A percentile compares a stretch with the other conserved stretches of the same genome.
These are phyloP conservation scores for Colletotrichum aenigma DNA, from an alignment of 2,329 filamentous ascomycete species.

Conservation along the genomic window DNA sequence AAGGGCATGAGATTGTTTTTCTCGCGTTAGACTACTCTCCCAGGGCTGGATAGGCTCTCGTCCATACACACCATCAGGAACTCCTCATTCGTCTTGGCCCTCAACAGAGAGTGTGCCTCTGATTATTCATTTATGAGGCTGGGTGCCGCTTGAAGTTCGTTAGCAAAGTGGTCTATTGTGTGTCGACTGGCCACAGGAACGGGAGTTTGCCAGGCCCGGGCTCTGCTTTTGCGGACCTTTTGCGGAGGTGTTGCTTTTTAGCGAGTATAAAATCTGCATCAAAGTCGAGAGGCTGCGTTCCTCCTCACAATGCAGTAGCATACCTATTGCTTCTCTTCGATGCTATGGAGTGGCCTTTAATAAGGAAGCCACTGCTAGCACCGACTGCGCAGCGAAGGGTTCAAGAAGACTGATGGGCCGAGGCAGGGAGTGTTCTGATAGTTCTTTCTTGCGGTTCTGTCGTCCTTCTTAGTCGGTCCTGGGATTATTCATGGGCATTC, in stretches of 20 bases:
- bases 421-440: no score
- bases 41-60: background rate
- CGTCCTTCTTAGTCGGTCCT: no score
- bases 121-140: background rate
- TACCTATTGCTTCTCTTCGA: background rate
- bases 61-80: background rate
- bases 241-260: background rate
- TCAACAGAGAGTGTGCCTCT: background rate
- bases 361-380: rapidly evolving
- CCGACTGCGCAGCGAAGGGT: background rate
- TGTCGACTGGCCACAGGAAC: rapidly evolving
- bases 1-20: rapidly evolving
- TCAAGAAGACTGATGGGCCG: background rate
- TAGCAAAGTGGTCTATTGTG: rapidly evolving
- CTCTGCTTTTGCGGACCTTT: background rate
- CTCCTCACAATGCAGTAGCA: background rate
- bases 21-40: background rate
- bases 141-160: background rate
- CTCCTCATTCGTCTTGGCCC: background rate
- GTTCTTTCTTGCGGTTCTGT: no score
- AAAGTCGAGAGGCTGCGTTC: background rate
- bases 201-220: background rate
- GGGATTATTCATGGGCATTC: no score
- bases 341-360: background rate
- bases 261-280: background rate